These are phyloP conservation scores for Saksenaea vasiformis DNA, from an alignment of 371 early-diverging fungal species.

Conservation along the genomic window DNA sequence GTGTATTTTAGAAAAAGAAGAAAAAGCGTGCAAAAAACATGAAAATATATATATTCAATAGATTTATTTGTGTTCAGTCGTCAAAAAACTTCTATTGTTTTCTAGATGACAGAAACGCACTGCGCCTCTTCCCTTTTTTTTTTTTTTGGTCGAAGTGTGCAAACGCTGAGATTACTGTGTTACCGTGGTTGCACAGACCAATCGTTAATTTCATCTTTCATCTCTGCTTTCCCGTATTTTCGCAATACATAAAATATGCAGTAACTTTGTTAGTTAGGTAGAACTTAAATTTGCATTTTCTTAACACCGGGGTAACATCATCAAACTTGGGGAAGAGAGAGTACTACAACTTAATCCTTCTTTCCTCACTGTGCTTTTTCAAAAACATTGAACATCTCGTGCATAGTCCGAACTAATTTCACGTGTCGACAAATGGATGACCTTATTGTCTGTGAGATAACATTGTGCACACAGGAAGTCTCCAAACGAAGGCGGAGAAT, in stretches of 20 bases:
- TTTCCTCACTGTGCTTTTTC: too few species aligned
- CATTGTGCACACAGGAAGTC: too few species aligned
- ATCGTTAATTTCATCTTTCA: background rate
- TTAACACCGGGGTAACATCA: too few species aligned
- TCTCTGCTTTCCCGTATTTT: background rate
- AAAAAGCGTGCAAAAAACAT: background rate
- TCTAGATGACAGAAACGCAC: background rate
- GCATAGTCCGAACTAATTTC: too few species aligned
- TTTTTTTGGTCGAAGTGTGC: background rate
- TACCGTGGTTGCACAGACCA: background rate
- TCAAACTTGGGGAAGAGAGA: too few species aligned
- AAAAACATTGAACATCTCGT: too few species aligned
- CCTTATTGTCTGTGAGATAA: too few species aligned
- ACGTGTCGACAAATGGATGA: too few species aligned
- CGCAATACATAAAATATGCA: too few species aligned
- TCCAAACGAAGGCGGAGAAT: background rate
- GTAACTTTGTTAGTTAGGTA: background rate
- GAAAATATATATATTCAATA: background rate
- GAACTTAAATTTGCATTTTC: background rate
- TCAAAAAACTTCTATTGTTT: background rate
- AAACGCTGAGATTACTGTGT: too few species aligned
- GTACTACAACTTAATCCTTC: too few species aligned
- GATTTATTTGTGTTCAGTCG: background rate
- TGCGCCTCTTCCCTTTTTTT: background rate
- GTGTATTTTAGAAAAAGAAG: background rate